Evolutionary conservation across 1,139 yeast species (phyloP), one percentile per base, ranked within the genome.

Genomic region (Geotrichum citri-aurantii): DNA sequence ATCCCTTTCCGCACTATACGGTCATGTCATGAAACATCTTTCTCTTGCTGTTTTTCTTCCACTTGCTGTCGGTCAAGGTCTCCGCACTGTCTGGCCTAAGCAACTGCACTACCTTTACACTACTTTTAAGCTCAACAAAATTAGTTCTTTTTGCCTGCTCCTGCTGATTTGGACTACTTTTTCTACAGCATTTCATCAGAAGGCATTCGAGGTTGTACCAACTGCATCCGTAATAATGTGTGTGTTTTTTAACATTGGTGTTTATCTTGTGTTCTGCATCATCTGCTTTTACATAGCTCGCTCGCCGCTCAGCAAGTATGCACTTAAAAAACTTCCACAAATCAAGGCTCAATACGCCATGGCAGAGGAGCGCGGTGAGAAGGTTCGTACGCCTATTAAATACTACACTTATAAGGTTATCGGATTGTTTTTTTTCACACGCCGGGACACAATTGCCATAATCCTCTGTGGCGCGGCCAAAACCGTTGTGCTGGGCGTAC

Each of bases 401-500:
- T 66, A 54, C 63, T 71, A 31, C 40, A 14, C 42, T 2, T 74
- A 77, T 51, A 48, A 61, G 23, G 49, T 62, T 24, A 12, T 65
- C 12, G 55, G 46, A 46, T 92, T 93, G 1, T 88, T 88, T 66
- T 86, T 86, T 70, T 87, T 87, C 71, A 77, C 79, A 64, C 81
- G 85, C 65, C 73, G 75, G 58, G 96, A 90, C 68, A 83, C 96
- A 0, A 88, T 88, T 37, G 81, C 93, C 3, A 79, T 90, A 53
- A 80, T 90, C 85, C 79, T 89, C 59, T 89, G 96, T 72, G 96
- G 96, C 6, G 95, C 96, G 1, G 96, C 97, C 3, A 90, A 90
- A 70, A 89, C 96, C 0, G 96, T 96, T 0, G 96, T 96, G 0
- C 76, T 90, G 56, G 97, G 97, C 51, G 95, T 90, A 1, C 87